These are phyloP conservation scores for Didymosphaeria variabile DNA, from an alignment of 2,329 filamentous ascomycete genomes.

Conservation along the genomic window DNA sequence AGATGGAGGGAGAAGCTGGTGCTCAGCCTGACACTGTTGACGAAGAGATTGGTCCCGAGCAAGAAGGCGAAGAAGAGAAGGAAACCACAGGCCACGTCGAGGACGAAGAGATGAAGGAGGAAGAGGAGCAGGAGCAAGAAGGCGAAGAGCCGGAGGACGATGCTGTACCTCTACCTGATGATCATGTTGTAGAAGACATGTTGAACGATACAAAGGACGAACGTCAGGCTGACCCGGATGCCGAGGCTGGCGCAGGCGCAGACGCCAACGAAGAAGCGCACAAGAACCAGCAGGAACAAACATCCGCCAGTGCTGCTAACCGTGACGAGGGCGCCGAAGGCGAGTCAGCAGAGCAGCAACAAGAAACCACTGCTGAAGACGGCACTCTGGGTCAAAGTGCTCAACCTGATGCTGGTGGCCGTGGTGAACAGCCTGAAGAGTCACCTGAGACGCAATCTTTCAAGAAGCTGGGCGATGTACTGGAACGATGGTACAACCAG, in stretches of 20 bases:
- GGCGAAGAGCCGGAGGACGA: conserved; percentile 58
- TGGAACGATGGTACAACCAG: conserved; percentile 92
- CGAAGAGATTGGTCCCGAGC: conserved; percentile 44
- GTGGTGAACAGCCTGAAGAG: conserved; percentile 52
- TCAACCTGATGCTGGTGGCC: conserved; percentile 47
- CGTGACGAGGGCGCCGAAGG: conserved; percentile 73
- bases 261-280: conserved; percentile 66
- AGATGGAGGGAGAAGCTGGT: conserved; percentile 40
- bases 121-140: conserved; percentile 57
- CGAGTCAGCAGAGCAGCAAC: conserved; percentile 70
- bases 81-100: conserved; percentile 46
- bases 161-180: conserved; percentile 49
- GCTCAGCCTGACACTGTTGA: conserved; percentile 43
- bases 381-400: conserved; percentile 57
- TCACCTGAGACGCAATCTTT: conserved; percentile 72
- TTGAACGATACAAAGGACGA: conserved; percentile 58
- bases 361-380: conserved; percentile 70
- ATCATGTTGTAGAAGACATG: conserved; percentile 62
- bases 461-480: conserved; percentile 90
- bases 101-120: conserved; percentile 53
- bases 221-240: conserved; percentile 60
- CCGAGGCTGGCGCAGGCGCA: conserved; percentile 71
- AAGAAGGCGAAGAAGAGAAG: conserved; percentile 44
- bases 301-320: conserved; percentile 65
- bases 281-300: conserved; percentile 67